Evolutionary conservation across 2,329 filamentous ascomycete genomes (phyloP).

Genomic region (Nothomitra cinnamomea): DNA sequence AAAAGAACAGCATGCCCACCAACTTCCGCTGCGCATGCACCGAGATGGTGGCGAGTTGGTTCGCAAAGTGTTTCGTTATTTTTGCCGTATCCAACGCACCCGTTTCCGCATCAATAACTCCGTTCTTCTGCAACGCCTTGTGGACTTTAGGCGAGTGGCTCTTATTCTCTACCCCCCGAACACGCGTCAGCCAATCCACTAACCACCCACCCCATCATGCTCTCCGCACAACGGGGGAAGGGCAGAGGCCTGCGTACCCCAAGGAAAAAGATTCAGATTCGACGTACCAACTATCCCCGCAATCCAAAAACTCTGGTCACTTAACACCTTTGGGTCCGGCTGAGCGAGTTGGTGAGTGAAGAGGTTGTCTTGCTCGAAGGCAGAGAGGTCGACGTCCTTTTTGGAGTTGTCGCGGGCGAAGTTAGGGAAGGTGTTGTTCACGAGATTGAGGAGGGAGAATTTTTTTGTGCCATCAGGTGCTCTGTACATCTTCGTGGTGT

Average conservation of each 20-base stretch:
- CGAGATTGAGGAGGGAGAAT: conserved; percentile 11
- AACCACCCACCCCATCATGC: too few relatives aligned
- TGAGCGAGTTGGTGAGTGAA: conserved; percentile 10
- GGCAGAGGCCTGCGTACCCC: too few relatives aligned
- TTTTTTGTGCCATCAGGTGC: neutral
- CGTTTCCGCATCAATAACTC: neutral
- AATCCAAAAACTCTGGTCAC: conserved; percentile 8
- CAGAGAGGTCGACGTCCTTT: conserved; percentile 11
- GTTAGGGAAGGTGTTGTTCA: conserved; percentile 11
- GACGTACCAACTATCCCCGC: conserved; percentile 7
- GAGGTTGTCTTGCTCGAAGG: conserved; percentile 11
- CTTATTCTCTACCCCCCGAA: neutral
- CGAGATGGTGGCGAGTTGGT: conserved; percentile 13
- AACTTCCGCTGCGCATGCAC: conserved; percentile 13
- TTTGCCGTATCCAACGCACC: conserved; percentile 10
- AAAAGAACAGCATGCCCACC: conserved; percentile 13
- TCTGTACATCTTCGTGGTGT: neutral
- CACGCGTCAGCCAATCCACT: too few relatives aligned
- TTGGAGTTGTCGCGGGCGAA: conserved; percentile 8
- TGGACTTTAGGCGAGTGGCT: conserved; percentile 9
- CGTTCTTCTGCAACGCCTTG: conserved; percentile 7
- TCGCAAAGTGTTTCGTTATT: conserved; percentile 13
- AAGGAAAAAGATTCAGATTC: too few relatives aligned
- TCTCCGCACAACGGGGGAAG: too few relatives aligned
- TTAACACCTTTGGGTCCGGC: conserved; percentile 8